phyloP scores from a whole-genome alignment of 495 filamentous ascomycete genomes.

The Neurospora tetrasperma region DNA sequence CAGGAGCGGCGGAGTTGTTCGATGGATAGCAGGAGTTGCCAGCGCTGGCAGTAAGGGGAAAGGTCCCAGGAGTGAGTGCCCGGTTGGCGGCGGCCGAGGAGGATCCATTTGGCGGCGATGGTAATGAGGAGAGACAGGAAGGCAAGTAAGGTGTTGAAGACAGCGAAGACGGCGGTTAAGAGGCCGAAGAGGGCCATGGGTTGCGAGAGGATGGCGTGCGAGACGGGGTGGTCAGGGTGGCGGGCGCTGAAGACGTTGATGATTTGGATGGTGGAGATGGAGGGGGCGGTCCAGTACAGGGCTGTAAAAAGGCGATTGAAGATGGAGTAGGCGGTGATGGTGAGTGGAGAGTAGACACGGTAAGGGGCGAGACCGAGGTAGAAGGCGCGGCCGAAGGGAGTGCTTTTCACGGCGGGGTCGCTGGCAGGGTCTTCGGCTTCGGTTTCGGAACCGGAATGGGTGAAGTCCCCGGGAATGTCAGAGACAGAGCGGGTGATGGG shows the following conservation, averaged over 20 bases:
- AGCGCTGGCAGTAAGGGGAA: constrained; percentile 15
- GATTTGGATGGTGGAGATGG: constrained; percentile 13
- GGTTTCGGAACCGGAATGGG: neutral
- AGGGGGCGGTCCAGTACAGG: constrained; percentile 31
- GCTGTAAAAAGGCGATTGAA: constrained; percentile 22
- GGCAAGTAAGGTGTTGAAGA: constrained; percentile 22
- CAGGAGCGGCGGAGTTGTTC: constrained; percentile 33
- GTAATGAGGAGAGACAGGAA: constrained; percentile 25
- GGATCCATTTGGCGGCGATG: constrained; percentile 29
- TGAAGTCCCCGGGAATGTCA: neutral
- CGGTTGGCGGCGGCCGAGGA: constrained; percentile 32
- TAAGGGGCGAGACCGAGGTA: constrained; percentile 32
- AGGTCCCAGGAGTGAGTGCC: constrained; percentile 38
- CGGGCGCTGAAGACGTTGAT: constrained; percentile 6
- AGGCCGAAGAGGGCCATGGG: constrained; percentile 21
- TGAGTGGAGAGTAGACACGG: constrained; percentile 26
- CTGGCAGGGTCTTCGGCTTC: neutral
- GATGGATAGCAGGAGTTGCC: constrained; percentile 35
- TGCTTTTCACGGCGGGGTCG: neutral
- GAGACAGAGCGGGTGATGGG: neutral
- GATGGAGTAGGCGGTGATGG: constrained; percentile 32
- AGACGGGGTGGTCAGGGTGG: constrained; percentile 1
- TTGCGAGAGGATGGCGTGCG: constrained; percentile 15
- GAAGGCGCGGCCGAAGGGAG: constrained; percentile 36
- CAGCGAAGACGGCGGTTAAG: constrained; percentile 18